Evolutionary conservation across 352 stramenopile genomes (phyloP).

Genomic region (Pythium grandisporangium): DNA sequence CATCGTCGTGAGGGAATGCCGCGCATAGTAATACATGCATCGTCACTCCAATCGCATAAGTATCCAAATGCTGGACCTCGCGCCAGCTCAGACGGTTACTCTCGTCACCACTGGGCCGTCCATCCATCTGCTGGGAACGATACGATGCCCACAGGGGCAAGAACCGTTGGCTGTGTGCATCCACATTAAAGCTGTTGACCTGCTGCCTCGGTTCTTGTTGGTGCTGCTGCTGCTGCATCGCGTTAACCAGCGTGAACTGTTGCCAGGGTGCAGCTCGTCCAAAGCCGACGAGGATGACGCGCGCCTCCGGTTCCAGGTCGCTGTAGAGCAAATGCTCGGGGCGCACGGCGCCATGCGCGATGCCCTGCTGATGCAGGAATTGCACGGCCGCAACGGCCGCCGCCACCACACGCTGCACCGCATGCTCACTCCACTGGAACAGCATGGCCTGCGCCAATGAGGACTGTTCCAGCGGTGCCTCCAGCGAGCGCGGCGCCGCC

Average conservation of each 20-base stretch:
- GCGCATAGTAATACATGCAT: slow-evolving; percentile 63
- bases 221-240: slow-evolving; percentile 1
- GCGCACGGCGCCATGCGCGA: slow-evolving; percentile 60
- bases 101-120: too few relatives aligned
- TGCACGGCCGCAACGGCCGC: slow-evolving; percentile 31
- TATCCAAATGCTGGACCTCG: slow-evolving; percentile 56
- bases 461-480: neutral
- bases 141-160: slow-evolving; percentile 48
- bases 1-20: slow-evolving; percentile 41
- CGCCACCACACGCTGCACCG: slow-evolving; percentile 42
- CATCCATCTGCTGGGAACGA: too few relatives aligned
- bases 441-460: neutral
- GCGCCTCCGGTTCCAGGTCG: slow-evolving; percentile 47
- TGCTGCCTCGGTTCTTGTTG: slow-evolving; percentile 46
- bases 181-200: slow-evolving; percentile 31
- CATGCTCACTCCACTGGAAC: slow-evolving; percentile 28
- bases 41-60: slow-evolving; percentile 66
- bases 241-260: slow-evolving; percentile 21
- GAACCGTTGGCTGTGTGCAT: too few relatives aligned
- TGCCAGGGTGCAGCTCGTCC: slow-evolving; percentile 41
- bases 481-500: too few relatives aligned
- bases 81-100: too few relatives aligned
- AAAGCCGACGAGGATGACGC: slow-evolving; percentile 57
- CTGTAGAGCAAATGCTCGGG: slow-evolving; percentile 72
- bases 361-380: slow-evolving; percentile 39